Conservation (phyloP, 805 yeast species). For the Saturnispora serradocipensis region DNA sequence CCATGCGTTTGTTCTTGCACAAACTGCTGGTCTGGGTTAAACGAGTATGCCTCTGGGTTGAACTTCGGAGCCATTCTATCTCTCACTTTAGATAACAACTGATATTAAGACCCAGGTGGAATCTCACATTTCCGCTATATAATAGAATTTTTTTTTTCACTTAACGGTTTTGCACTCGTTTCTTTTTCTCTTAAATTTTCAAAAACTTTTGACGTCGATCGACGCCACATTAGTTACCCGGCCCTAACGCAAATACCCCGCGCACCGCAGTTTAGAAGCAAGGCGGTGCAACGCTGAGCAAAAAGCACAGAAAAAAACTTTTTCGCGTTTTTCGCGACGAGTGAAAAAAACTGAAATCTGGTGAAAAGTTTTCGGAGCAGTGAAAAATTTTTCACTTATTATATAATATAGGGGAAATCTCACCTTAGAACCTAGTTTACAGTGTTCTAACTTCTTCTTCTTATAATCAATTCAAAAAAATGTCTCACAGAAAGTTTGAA, state of each 20-base stretch:
- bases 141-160: not conserved
- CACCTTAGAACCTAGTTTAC: too few species aligned
- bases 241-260: not conserved
- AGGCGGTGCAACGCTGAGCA: not conserved
- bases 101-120: not conserved
- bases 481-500: constrained; percentile 99
- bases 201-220: not conserved
- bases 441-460: too few species aligned
- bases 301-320: not conserved
- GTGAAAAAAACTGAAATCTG: not conserved
- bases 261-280: not conserved
- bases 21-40: constrained; percentile 23
- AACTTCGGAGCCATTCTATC: constrained; percentile 32
- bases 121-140: not conserved
- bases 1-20: constrained; percentile 7
- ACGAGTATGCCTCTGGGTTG: constrained; percentile 28
- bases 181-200: not conserved
- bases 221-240: not conserved
- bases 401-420: not conserved
- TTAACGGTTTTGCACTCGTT: not conserved
- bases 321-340: not conserved
- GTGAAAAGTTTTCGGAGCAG: not conserved
- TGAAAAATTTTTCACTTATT: not conserved
- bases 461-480: constrained; percentile 25
- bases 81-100: not conserved